phyloP scores from a whole-genome alignment of 805 yeast genomes.

The Zygosaccharomyces bailii region DNA sequence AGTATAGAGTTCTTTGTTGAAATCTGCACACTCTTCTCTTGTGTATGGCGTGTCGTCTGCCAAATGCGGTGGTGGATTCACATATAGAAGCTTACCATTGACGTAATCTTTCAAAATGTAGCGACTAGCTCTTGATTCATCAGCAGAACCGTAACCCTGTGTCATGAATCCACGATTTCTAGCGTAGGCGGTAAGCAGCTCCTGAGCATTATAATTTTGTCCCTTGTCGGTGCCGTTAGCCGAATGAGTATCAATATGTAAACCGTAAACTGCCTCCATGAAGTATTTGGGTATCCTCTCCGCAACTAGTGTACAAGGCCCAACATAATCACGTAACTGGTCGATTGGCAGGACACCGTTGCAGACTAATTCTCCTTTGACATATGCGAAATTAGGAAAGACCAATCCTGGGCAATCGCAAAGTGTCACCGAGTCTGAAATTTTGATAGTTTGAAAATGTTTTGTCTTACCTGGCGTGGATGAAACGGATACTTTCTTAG shows the following conservation, averaged over 20 bases:
- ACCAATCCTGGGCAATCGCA: constrained; percentile 99
- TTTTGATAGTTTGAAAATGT: constrained; percentile 93
- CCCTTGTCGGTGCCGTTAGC: constrained; percentile 88
- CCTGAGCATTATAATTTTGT: constrained; percentile 72
- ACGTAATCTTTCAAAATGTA: constrained; percentile 92
- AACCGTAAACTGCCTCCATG: constrained; percentile 91
- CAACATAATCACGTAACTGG: constrained; percentile 87
- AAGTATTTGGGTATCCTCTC: constrained; percentile 85
- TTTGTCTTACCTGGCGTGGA: constrained; percentile 98
- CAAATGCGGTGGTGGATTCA: constrained; percentile 81
- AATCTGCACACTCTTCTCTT: constrained; percentile 53
- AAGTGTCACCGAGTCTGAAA: constrained; percentile 75
- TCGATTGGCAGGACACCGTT: constrained; percentile 99
- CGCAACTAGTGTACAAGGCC: constrained; percentile 81
- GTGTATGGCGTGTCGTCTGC: constrained; percentile 52
- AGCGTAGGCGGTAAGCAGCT: constrained; percentile 86
- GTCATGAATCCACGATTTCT: constrained; percentile 97
- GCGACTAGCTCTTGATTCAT: constrained; percentile 91
- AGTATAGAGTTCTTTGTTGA: constrained; percentile 73
- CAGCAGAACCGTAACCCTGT: constrained; percentile 96
- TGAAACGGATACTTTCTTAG: constrained; percentile 97
- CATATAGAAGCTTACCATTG: constrained; percentile 79
- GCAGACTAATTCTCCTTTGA: constrained; percentile 94
- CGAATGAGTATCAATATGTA: constrained; percentile 72
- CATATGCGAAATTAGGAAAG: constrained; percentile 94